Evolutionary conservation across 192 early-diverging fungal species (phyloP).

Genomic region (Nowakowskiella sp.): DNA sequence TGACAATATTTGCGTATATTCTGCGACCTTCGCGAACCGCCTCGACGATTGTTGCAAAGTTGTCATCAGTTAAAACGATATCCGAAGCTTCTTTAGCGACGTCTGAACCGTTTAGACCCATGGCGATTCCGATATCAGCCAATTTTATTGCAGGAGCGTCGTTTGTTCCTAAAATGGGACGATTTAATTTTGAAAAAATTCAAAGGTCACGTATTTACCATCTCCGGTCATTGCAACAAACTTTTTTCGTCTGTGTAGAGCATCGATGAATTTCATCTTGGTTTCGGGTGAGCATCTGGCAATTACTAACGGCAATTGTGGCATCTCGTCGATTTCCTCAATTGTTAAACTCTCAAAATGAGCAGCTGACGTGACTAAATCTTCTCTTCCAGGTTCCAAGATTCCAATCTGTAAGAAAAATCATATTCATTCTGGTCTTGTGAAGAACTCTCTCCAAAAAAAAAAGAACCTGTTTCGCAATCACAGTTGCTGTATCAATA

Average conservation of each 20-base stretch:
- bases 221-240: conserved; percentile 22
- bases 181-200: not conserved
- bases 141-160: conserved; percentile 19
- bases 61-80: conserved; percentile 43
- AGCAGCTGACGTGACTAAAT: conserved; percentile 14
- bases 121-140: conserved; percentile 23
- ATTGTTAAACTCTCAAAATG: conserved; percentile 25
- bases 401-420: conserved; percentile 1
- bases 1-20: conserved; percentile 69
- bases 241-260: conserved; percentile 31
- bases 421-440: conserved; percentile 1
- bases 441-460: conserved; percentile 6
- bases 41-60: conserved; percentile 71
- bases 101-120: conserved; percentile 19
- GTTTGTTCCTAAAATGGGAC: conserved; percentile 6
- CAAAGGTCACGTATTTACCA: too few species aligned
- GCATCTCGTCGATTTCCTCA: conserved; percentile 24
- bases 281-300: conserved; percentile 37
- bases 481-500: conserved; percentile 16
- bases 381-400: conserved; percentile 1
- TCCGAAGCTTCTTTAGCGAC: conserved; percentile 27
- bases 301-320: conserved; percentile 33
- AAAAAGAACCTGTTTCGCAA: conserved; percentile 18
- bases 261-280: conserved; percentile 31
- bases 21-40: conserved; percentile 74